These are phyloP conservation scores for Wallacemonas rigidus DNA, from an alignment of 208 protist genomes.

Conservation along the genomic window DNA sequence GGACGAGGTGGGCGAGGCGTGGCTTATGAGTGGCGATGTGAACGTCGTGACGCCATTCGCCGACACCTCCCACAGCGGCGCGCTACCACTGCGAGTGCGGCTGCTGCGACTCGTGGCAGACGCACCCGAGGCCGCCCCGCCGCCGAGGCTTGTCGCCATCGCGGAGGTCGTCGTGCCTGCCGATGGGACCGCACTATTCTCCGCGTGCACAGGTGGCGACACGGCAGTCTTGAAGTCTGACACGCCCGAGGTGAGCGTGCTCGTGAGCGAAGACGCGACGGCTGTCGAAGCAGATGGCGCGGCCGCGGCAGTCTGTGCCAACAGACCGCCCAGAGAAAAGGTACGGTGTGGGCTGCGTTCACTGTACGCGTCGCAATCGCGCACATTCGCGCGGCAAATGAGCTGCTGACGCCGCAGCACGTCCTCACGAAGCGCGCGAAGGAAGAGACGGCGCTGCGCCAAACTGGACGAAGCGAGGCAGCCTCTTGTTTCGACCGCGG, in stretches of 20 bases:
- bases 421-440: slow-evolving; percentile 40
- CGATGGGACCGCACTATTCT: too few species aligned
- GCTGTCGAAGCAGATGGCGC: too few species aligned
- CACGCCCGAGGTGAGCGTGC: too few species aligned
- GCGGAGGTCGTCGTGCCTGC: too few species aligned
- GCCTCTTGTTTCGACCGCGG: slow-evolving; percentile 41
- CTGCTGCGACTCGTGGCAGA: not conserved
- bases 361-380: slow-evolving; percentile 47
- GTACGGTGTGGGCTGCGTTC: slow-evolving; percentile 22
- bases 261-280: too few species aligned
- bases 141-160: too few species aligned
- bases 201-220: too few species aligned
- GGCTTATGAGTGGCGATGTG: slow-evolving; percentile 1
- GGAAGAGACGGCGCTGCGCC: slow-evolving; percentile 46
- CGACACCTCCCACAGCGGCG: not conserved
- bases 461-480: slow-evolving; percentile 37
- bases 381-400: slow-evolving; percentile 46
- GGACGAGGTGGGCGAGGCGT: not conserved
- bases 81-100: not conserved
- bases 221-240: too few species aligned
- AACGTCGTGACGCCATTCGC: not conserved
- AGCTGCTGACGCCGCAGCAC: slow-evolving; percentile 27
- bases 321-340: not conserved
- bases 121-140: too few species aligned
- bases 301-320: too few species aligned